These are phyloP conservation scores for Fistulifera pelliculosa DNA, from an alignment of 108 stramenopile species.

Conservation along the genomic window DNA sequence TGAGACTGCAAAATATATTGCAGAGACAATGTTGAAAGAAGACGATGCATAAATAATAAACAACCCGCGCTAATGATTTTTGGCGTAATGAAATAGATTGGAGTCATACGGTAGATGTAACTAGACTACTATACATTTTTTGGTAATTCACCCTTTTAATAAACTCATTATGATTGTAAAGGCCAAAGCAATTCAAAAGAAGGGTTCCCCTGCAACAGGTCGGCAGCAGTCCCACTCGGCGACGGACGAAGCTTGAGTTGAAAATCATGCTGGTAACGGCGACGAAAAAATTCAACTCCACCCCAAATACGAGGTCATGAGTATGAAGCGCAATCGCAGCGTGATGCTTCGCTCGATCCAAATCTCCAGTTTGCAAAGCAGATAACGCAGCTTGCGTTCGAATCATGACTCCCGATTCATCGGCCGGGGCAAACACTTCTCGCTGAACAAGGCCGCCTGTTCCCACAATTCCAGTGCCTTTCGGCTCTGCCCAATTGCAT, in stretches of 20 bases:
- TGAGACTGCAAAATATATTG: conserved; percentile 67
- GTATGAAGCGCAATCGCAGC: conserved; percentile 44
- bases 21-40: conserved; percentile 64
- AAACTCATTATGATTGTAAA: too few species aligned
- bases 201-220: too few species aligned
- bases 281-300: conserved; percentile 41
- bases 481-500: conserved; percentile 32
- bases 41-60: conserved; percentile 1
- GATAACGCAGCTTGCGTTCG: conserved; percentile 58
- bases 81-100: too few species aligned
- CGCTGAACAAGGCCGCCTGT: conserved; percentile 42
- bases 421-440: conserved; percentile 49
- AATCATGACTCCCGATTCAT: conserved; percentile 51
- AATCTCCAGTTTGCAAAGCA: conserved; percentile 25
- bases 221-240: neutral
- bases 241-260: conserved; percentile 29
- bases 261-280: conserved; percentile 53
- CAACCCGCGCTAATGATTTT: too few species aligned
- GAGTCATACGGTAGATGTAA: too few species aligned
- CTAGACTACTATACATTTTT: too few species aligned
- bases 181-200: too few species aligned
- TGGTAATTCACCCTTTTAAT: too few species aligned
- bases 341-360: conserved; percentile 27
- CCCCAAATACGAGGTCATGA: conserved; percentile 67
- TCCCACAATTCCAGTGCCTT: conserved; percentile 52